Percentiles rank a stretch among this genome's conserved stretches.
phyloP scores from a whole-genome alignment of 768 basidiomycete genomes.

The Boletellus ananas region DNA sequence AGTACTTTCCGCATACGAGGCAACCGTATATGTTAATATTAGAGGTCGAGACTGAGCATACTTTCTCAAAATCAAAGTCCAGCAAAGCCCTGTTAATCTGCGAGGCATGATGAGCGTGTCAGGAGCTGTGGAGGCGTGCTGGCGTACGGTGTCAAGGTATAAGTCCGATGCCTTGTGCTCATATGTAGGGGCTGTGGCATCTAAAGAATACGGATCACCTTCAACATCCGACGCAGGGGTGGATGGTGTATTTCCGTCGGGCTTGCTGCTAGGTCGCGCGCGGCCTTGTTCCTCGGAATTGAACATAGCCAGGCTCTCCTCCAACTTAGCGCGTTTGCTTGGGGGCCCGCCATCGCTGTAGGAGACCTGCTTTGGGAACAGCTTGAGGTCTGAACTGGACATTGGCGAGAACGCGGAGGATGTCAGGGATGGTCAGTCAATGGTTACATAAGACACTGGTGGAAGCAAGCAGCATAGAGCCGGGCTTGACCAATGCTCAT shows the following conservation, averaged over 20 bases:
- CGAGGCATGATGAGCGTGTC: conserved; percentile 19
- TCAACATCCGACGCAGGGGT: conserved; percentile 20
- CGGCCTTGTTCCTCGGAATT: conserved; percentile 28
- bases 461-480: not conserved
- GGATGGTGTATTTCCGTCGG: conserved; percentile 30
- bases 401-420: conserved; percentile 8
- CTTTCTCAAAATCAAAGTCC: conserved; percentile 99
- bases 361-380: conserved; percentile 5
- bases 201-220: conserved; percentile 27
- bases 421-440: not conserved
- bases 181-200: conserved; percentile 19
- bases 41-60: conserved; percentile 93
- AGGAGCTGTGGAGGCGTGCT: conserved; percentile 12
- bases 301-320: conserved; percentile 4
- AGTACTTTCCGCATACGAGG: conserved; percentile 97
- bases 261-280: conserved; percentile 12
- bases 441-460: conserved; percentile 20
- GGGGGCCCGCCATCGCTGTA: conserved; percentile 24
- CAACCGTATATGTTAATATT: conserved; percentile 99
- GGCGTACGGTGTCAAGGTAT: conserved; percentile 88
- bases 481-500: conserved; percentile 7
- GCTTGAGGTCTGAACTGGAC: conserved; percentile 10
- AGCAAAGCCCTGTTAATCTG: conserved; percentile 88
- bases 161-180: conserved; percentile 66
- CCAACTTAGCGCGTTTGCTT: conserved; percentile 28